Conservation (phyloP, 1,139 yeast species). For the Candida albicans region DNA sequence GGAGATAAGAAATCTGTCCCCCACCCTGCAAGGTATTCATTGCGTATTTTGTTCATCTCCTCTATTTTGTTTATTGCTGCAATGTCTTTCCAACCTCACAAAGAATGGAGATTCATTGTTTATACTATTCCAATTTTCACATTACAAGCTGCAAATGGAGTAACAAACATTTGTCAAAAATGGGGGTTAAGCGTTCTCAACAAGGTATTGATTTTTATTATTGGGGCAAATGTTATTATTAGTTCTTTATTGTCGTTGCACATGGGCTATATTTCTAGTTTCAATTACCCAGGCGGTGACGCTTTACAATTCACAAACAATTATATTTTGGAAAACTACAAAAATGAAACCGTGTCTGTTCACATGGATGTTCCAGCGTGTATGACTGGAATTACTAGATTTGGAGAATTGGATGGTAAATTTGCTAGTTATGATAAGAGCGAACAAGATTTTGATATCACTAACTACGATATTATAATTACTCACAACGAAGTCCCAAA, state of each 20-base stretch:
- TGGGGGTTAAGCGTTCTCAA: conserved; percentile 29
- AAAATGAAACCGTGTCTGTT: conserved; percentile 31
- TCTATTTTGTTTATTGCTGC: conserved; percentile 53
- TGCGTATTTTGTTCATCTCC: conserved; percentile 38
- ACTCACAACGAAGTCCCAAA: conserved; percentile 36
- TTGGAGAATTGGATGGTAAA: conserved; percentile 55
- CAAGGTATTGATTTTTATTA: conserved; percentile 26
- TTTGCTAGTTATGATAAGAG: conserved; percentile 71
- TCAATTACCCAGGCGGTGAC: conserved; percentile 88
- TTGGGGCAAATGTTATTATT: conserved; percentile 29
- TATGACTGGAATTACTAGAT: conserved; percentile 83
- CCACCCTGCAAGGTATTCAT: conserved; percentile 39
- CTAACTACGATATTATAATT: conserved; percentile 58
- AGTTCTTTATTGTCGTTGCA: conserved; percentile 46
- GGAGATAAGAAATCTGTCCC: conserved; percentile 29
- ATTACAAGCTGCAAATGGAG: conserved; percentile 63
- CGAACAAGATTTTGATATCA: conserved; percentile 48
- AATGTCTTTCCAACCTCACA: conserved; percentile 85
- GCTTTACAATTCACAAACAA: conserved; percentile 61
- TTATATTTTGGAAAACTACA: conserved; percentile 26
- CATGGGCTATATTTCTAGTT: conserved; percentile 63
- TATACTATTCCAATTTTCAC: conserved; percentile 73
- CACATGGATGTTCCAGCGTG: conserved; percentile 82
- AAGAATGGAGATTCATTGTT: conserved; percentile 89
- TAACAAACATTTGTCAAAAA: conserved; percentile 43